Evolutionary conservation across 176 grass and related monocot genomes (phyloP), one percentile per base, ranked within the genome.

Genomic region (Juncus effusus): DNA sequence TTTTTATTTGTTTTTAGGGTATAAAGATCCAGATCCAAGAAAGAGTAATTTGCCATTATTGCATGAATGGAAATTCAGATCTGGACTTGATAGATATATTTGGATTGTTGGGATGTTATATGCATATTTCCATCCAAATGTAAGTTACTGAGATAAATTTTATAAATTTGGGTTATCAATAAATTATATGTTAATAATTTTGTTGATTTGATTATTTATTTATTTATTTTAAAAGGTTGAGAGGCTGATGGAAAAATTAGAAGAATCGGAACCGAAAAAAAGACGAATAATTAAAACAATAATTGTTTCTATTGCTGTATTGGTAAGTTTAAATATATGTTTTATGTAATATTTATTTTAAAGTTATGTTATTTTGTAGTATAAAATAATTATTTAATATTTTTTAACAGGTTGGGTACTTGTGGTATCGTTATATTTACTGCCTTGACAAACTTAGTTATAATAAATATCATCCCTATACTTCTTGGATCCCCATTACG

Each of bases 401-500:
- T 63, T 42, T 10, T 64, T 10, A 3, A 52, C 57, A 80, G 78
- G 78, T 40, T 67, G 78, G 78, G 49, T 80, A 60, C 51, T 38
- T 80, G 53, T 80, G 78, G 78, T 80, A 74, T 38, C 42, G 52
- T 13, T 80, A 80, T 47, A 74, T 80, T 47, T 80, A 80, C 69
- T 64, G 65, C 63, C 61, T 80, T 49, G 78, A 80, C 53, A 80
- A 80, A 55, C 51, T 80, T 64, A 67, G 40, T 54, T 80, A 80
- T 62, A 80, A 80, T 42, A 80, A 67, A 67, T 80, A 74, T 54
- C 78, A 80, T 67, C 78, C 78, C 59, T 80, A 80, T 51, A 80
- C 78, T 61, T 80, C 78, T 47, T 80, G 78, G 78, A 80, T 80
- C 35, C 78, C 78, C 78, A 80, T 80, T 51, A 80, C 78, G 78